Evolutionary conservation across 352 stramenopile genomes (phyloP).

Genomic region (Peronospora destructor): DNA sequence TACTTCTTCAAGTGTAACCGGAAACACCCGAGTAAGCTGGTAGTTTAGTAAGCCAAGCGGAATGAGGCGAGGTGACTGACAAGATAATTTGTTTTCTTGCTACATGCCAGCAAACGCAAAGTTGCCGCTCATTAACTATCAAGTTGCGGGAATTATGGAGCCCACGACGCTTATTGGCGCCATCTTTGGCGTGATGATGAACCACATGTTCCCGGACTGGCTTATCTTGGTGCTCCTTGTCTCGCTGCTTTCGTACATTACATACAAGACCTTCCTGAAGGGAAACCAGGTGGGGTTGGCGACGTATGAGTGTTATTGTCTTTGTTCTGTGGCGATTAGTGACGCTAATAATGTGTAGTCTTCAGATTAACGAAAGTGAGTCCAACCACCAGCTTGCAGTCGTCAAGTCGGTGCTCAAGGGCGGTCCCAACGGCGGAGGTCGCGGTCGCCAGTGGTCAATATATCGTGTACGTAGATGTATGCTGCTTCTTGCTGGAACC

Average conservation of each 20-base stretch:
- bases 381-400: constrained; percentile 32
- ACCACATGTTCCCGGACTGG: constrained; percentile 79
- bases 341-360: background rate
- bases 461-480: constrained; percentile 38
- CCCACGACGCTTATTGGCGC: constrained; percentile 81
- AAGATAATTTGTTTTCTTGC: background rate
- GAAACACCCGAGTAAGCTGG: constrained; percentile 82
- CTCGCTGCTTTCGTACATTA: constrained; percentile 66
- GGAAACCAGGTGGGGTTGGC: constrained; percentile 44
- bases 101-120: constrained; percentile 53
- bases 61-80: constrained; percentile 4
- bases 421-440: constrained; percentile 34
- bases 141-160: constrained; percentile 98
- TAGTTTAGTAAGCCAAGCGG: background rate
- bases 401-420: constrained; percentile 49
- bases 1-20: constrained; percentile 91
- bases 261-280: constrained; percentile 68
- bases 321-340: background rate
- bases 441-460: constrained; percentile 58
- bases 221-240: constrained; percentile 74
- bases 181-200: constrained; percentile 81
- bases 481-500: background rate
- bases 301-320: background rate
- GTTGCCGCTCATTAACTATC: constrained; percentile 94
- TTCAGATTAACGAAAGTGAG: constrained; percentile 58